Evolutionary conservation across 129 eudicot species (phyloP), one percentile per base, ranked within the genome.

Genomic region (Helichrysum umbraculigerum): DNA sequence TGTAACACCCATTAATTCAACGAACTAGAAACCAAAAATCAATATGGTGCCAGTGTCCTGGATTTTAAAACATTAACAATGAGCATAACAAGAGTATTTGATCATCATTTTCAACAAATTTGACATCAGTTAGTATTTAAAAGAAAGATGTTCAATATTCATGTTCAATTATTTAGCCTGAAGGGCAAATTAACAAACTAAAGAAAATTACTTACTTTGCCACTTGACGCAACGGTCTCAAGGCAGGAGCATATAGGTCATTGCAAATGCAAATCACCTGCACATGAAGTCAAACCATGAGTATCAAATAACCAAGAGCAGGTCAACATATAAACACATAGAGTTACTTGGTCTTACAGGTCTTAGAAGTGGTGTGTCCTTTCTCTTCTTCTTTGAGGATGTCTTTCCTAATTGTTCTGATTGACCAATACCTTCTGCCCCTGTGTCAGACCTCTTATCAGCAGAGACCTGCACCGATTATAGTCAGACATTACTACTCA

Each of bases 211-310:
- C 96, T 87, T 82, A 94, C 98, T 91, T 94, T 68, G 98, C 98
- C 82, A 94, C 90, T 63, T 90, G 90, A 28, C 97, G 98, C 78
- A 94, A 74, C 56, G 90, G 85, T 83, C 97, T 89, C 74, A 94
- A 86, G 66, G 98, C 93, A 78, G 98, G 97, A 58, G 98, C 92
- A 89, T 91, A 94, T 56, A 94, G 85, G 75, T 94, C 97, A 83
- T 94, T 94, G 76, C 98, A 94, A 73, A 94, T 91, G 79, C 98
- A 94, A 71, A 94, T 91, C 68, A 94, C 88, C 98, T 94, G 85
- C 82, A 83, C 21, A 78, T 58, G 35, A 77, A 71, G 42, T 79
- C 61, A 22, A 57, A 39, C 42, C 70, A 72, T 62, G 17, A 79
- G 54, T 72, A 65, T 58, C 20, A 62, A 25, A 75, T 35, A 30